Evolutionary conservation across 1,284 basidiomycete genomes (phyloP).

Genomic region (Fistulinella cinereoalba): DNA sequence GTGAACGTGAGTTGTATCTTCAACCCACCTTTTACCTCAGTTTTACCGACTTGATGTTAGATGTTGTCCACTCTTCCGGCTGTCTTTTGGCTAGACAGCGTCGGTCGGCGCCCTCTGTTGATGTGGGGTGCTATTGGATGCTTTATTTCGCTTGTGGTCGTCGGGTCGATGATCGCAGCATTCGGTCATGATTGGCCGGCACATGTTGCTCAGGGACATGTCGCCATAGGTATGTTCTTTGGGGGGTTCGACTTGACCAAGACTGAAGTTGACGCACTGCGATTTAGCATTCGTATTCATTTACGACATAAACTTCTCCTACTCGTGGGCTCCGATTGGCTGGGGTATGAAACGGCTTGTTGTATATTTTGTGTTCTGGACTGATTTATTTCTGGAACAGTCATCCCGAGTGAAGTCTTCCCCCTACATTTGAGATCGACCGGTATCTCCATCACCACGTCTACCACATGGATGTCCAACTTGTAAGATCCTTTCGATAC

Average conservation of each 20-base stretch:
- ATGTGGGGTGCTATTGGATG: constrained; percentile 35
- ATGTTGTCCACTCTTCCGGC: constrained; percentile 30
- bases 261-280: constrained; percentile 1
- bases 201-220: constrained; percentile 28
- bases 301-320: constrained; percentile 36
- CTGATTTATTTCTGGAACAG: constrained; percentile 10
- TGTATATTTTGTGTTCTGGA: not conserved
- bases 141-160: constrained; percentile 27
- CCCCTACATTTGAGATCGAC: constrained; percentile 34
- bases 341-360: constrained; percentile 25
- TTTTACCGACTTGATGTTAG: constrained; percentile 8
- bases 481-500: constrained; percentile 10
- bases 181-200: constrained; percentile 29
- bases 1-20: constrained; percentile 26
- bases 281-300: constrained; percentile 31
- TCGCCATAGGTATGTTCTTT: constrained; percentile 23
- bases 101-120: constrained; percentile 33
- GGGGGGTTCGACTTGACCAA: not conserved
- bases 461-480: constrained; percentile 32
- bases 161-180: constrained; percentile 30
- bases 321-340: constrained; percentile 37
- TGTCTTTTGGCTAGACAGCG: constrained; percentile 29
- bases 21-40: not conserved
- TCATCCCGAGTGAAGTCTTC: constrained; percentile 34
- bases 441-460: constrained; percentile 35